These are phyloP conservation scores for Plasmodium adleri DNA, from an alignment of 169 alveolate species.

Conservation along the genomic window DNA sequence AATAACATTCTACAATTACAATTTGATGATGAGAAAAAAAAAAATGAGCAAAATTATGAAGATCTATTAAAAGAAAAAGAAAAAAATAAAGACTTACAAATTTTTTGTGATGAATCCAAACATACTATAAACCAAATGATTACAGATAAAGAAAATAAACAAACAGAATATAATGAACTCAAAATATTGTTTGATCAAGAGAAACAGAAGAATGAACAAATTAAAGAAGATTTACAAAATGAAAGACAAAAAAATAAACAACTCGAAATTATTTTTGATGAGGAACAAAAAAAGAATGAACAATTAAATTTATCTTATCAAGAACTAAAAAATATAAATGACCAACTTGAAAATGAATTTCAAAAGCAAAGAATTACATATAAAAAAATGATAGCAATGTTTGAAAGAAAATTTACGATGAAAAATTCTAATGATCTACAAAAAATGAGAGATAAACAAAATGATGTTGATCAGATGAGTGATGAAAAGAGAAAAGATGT, in stretches of 20 bases:
- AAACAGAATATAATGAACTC: neutral
- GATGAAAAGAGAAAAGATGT: too few species aligned
- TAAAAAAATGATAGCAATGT: neutral
- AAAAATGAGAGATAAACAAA: too few species aligned
- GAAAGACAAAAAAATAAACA: conserved; percentile 12
- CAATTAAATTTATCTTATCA: neutral
- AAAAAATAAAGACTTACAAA: neutral
- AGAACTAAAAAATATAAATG: neutral
- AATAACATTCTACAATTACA: conserved; percentile 11
- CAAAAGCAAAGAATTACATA: conserved; percentile 3
- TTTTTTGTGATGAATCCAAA: neutral
- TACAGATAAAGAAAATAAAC: conserved; percentile 3
- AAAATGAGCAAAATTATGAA: neutral
- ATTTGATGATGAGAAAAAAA: conserved; percentile 12
- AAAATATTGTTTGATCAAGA: neutral
- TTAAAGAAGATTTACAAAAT: conserved; percentile 5
- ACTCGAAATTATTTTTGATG: neutral
- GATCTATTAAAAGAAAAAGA: conserved; percentile 14
- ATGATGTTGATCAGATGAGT: too few species aligned
- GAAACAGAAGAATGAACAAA: neutral
- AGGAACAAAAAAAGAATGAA: neutral
- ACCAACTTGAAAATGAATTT: neutral
- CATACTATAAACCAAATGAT: neutral
- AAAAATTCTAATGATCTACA: too few species aligned
- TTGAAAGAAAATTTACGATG: neutral